Evolutionary conservation across 768 basidiomycete genomes (phyloP).

Genomic region (Xerocomellus amylosporus): DNA sequence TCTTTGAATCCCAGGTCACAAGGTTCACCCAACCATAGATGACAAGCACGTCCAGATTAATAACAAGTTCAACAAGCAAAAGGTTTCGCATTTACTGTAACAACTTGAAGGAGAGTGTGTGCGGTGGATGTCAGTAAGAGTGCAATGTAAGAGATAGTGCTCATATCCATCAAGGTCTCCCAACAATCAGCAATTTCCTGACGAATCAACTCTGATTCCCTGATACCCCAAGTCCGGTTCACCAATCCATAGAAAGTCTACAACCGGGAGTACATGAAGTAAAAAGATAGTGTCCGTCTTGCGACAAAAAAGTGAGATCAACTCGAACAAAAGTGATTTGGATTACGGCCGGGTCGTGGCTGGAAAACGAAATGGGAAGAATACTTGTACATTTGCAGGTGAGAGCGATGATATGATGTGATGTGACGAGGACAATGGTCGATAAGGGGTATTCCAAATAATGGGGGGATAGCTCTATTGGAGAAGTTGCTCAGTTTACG

Average conservation of each 20-base stretch:
- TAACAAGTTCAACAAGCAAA: not conserved
- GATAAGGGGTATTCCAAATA: not conserved
- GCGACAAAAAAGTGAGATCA: slow-evolving; percentile 7
- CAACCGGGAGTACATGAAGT: not conserved
- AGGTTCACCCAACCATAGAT: not conserved
- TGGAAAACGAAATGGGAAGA: not conserved
- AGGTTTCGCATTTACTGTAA: slow-evolving; percentile 11
- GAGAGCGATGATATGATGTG: not conserved
- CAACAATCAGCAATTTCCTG: slow-evolving; percentile 6
- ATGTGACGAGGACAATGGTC: not conserved
- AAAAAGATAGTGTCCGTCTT: slow-evolving; percentile 14
- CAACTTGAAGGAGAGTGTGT: slow-evolving; percentile 17
- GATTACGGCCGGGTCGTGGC: slow-evolving; percentile 9
- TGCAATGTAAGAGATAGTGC: not conserved
- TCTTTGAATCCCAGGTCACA: too few species aligned
- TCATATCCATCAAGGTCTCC: slow-evolving; percentile 4
- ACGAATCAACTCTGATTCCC: slow-evolving; percentile 1
- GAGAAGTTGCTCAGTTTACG: not conserved
- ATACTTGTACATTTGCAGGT: slow-evolving; percentile 1
- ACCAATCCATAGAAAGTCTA: slow-evolving; percentile 6
- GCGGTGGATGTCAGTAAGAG: not conserved
- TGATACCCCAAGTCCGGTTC: slow-evolving; percentile 1
- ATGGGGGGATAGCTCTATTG: not conserved
- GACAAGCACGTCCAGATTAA: not conserved
- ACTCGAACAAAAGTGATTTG: slow-evolving; percentile 20